These are phyloP conservation scores for Lachancea meyersii DNA, from an alignment of 805 yeast genomes.

Conservation along the genomic window DNA sequence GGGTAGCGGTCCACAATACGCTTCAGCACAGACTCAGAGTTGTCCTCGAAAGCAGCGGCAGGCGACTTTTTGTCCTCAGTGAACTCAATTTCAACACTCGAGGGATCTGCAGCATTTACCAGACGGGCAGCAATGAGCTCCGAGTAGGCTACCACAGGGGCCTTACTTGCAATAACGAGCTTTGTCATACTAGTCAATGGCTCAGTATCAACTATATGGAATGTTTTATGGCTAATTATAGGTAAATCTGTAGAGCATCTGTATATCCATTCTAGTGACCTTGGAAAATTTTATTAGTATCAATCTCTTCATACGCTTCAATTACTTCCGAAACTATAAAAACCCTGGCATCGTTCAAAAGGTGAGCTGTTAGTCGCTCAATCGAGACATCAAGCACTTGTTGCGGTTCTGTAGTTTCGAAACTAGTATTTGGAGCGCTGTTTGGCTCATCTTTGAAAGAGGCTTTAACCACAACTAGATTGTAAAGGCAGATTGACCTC, in stretches of 20 bases:
- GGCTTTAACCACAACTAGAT: background rate
- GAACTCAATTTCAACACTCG: constrained; percentile 52
- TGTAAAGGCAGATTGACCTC: background rate
- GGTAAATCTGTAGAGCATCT: no score
- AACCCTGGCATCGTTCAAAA: background rate
- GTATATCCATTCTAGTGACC: no score
- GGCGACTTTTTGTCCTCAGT: constrained; percentile 68
- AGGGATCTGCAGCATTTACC: constrained; percentile 48
- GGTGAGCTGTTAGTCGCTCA: background rate
- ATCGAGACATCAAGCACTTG: background rate
- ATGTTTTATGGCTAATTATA: background rate
- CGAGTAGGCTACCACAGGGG: constrained; percentile 74
- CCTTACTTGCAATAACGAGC: constrained; percentile 77
- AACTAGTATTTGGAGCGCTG: background rate
- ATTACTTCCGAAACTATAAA: background rate
- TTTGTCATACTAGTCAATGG: constrained; percentile 11
- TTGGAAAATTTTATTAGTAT: background rate
- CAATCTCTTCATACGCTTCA: constrained; percentile 2
- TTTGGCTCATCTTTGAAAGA: background rate
- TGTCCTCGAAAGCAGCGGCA: constrained; percentile 43
- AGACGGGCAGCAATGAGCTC: constrained; percentile 72
- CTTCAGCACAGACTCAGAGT: constrained; percentile 40
- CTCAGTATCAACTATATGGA: constrained; percentile 3
- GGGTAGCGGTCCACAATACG: constrained; percentile 51
- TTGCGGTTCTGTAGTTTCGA: background rate